A percentile compares a stretch with the other conserved stretches of the same genome.
Conservation (phyloP, 139 green algal genomes). For the Picochlorum sp. region DNA sequence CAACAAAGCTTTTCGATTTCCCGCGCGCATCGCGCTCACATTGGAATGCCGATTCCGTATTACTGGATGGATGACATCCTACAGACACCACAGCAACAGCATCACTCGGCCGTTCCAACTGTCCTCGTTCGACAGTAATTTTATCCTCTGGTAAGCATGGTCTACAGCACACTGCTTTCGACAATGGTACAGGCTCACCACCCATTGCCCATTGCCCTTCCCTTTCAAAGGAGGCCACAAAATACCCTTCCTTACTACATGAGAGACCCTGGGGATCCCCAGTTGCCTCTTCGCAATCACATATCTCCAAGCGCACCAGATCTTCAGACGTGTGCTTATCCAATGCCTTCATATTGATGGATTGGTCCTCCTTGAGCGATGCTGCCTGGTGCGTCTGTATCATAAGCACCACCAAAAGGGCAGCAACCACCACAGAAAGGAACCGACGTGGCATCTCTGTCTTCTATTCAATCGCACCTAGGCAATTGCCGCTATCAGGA, state of each 20-base stretch:
- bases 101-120: neutral
- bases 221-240: constrained; percentile 44
- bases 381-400: no score
- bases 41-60: constrained; percentile 16
- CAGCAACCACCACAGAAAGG: no score
- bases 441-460: no score
- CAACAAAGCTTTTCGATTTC: neutral
- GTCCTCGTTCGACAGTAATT: neutral
- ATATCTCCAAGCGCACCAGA: constrained; percentile 26
- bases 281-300: constrained; percentile 42
- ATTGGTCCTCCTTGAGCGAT: neutral
- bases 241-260: constrained; percentile 50
- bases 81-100: constrained; percentile 53
- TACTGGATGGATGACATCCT: constrained; percentile 50
- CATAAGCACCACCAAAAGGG: no score
- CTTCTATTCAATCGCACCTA: no score
- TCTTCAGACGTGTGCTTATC: neutral
- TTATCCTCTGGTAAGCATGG: constrained; percentile 46
- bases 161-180: constrained; percentile 61
- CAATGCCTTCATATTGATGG: no score
- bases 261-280: constrained; percentile 36
- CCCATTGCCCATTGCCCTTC: constrained; percentile 44
- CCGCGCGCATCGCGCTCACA: constrained; percentile 35
- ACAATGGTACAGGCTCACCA: constrained; percentile 60
- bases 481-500: no score